Evolutionary conservation across 2,329 filamentous ascomycete genomes (phyloP).

Genomic region (Drechslerella coelobrocha): DNA sequence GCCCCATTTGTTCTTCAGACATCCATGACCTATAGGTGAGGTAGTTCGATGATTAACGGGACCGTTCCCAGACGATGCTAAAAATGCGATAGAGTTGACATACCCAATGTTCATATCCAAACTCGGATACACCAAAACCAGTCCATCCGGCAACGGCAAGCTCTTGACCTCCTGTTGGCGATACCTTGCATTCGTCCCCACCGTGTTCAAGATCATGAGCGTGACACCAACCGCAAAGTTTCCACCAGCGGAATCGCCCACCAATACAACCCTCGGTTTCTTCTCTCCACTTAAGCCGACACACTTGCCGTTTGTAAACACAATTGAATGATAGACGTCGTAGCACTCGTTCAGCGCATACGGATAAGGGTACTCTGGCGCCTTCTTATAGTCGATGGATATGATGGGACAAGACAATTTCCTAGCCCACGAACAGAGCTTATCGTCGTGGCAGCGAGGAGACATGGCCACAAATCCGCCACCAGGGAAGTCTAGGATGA

Average conservation of each 20-base stretch:
- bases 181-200: conserved; percentile 49
- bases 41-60: neutral
- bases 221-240: conserved; percentile 81
- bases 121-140: conserved; percentile 86
- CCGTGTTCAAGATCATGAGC: conserved; percentile 80
- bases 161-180: conserved; percentile 55
- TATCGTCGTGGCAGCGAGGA: conserved; percentile 92
- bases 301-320: conserved; percentile 75
- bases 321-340: conserved; percentile 78
- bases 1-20: conserved; percentile 94
- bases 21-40: conserved; percentile 79
- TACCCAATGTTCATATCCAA: conserved; percentile 92
- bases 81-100: neutral
- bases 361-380: conserved; percentile 82
- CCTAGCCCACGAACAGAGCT: conserved; percentile 88
- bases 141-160: conserved; percentile 76
- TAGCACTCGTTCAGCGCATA: conserved; percentile 87
- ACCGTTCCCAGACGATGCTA: neutral
- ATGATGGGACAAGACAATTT: conserved; percentile 81
- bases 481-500: conserved; percentile 89
- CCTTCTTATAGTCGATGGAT: conserved; percentile 89
- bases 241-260: conserved; percentile 81
- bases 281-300: conserved; percentile 73
- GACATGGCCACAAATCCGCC: conserved; percentile 97
- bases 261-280: conserved; percentile 73